Evolutionary conservation across 2,329 filamentous ascomycete species (phyloP), one percentile per base, ranked within the genome.

Genomic region (Colletotrichum phormii): DNA sequence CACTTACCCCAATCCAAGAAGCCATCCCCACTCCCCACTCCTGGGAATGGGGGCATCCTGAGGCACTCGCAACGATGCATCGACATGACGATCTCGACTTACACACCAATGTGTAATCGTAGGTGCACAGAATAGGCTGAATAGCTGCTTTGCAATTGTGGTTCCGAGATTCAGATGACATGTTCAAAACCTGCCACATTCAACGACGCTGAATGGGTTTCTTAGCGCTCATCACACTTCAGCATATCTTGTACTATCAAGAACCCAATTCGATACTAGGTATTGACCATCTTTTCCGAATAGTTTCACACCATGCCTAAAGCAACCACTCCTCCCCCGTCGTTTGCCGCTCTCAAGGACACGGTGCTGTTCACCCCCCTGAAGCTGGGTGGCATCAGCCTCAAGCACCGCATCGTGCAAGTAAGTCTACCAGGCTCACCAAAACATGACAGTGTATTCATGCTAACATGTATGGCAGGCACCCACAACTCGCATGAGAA

Each of bases 401-500:
- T 84, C 31, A 76, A 79, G 37, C 83, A 84, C 71, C 81, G 83
- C 31, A 78, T 84, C 29, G 79, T 82, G 11, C 80, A 82, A 77
- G 81, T 80, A 60, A 46, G 54, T 54, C 22, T 51, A 22, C 26
- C n/a, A 42, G 3, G 6, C 49, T n/a, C 42, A 37, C 15, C 13
- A 2, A 46, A 5, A 31, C 3, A 7, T 3, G 35, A 4, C 6
- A 1, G 15, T 13, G 7, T n/a, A 37, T 26, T 13, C 8, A 22
- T 26, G 18, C 64, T 54, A 1, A 69, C 7, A 7, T 2, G 15
- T 5, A 24, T 5, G 11, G 6, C 5, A 72, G 69, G 64, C 69
- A 18, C 69, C 69, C 6, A 63, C 64, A 3, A 72, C 69, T 5
- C 69, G 69, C 12, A 79, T 81, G 78, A 75, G 80, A 42, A 77